Evolutionary conservation across 495 filamentous ascomycete species (phyloP).

Genomic region (Xylaria intraflava): DNA sequence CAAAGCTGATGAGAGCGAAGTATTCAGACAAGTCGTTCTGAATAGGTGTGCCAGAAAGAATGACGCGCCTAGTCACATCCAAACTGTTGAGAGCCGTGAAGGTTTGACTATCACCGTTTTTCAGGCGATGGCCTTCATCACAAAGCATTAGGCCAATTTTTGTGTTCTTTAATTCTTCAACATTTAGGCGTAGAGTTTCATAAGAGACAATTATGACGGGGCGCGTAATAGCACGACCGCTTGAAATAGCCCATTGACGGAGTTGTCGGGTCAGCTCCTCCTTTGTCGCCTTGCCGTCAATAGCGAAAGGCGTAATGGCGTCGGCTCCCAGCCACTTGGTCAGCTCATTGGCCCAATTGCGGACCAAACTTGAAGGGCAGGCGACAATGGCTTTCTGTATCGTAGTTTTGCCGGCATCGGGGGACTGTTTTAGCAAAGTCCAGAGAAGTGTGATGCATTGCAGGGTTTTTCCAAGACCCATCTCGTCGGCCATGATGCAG

Average conservation of each 20-base stretch:
- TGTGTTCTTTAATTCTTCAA: conserved; percentile 76
- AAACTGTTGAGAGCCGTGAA: conserved; percentile 85
- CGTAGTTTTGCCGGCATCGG: conserved; percentile 83
- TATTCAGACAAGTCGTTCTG: conserved; percentile 98
- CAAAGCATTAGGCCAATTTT: conserved; percentile 93
- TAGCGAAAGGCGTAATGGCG: conserved; percentile 86
- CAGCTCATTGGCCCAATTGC: conserved; percentile 95
- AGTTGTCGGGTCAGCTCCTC: conserved; percentile 84
- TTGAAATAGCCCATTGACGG: conserved; percentile 89
- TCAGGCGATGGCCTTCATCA: conserved; percentile 96
- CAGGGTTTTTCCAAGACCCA: conserved; percentile 95
- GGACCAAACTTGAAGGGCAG: conserved; percentile 94
- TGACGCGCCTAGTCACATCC: conserved; percentile 86
- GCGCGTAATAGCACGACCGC: conserved; percentile 79
- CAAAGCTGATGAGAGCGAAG: conserved; percentile 92
- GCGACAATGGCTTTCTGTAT: conserved; percentile 98
- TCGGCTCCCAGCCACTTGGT: conserved; percentile 94
- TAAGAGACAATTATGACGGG: conserved; percentile 99
- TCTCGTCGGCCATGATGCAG: conserved; percentile 99
- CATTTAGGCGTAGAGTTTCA: conserved; percentile 87
- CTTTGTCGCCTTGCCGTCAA: conserved; percentile 94
- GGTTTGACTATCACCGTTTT: conserved; percentile 94
- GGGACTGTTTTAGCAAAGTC: conserved; percentile 92
- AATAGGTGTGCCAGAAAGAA: conserved; percentile 94
- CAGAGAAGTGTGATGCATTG: conserved; percentile 70